Percentiles rank a stretch among this genome's conserved stretches.
Evolutionary conservation across 176 grass and related monocot genomes (phyloP).

Genomic region (Eremochloa ophiuroides): DNA sequence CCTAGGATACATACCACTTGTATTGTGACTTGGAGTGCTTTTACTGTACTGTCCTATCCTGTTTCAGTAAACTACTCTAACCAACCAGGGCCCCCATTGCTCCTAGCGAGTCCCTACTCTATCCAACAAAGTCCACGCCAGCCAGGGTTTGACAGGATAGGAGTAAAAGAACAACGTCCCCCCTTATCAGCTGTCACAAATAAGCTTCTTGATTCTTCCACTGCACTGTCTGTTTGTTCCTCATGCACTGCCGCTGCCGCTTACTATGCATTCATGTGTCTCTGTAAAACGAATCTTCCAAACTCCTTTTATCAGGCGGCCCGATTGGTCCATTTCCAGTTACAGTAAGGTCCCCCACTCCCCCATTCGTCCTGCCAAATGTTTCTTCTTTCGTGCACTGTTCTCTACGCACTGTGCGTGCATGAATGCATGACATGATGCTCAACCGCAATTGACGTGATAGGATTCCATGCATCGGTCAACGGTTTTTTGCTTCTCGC

Average conservation of each 20-base stretch:
- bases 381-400: not conserved
- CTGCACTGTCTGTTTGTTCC: not conserved
- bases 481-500: not conserved
- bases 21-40: too few relatives aligned
- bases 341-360: not conserved
- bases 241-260: not conserved
- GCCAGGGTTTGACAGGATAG: too few relatives aligned
- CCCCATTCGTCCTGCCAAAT: not conserved
- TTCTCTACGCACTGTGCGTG: slow-evolving; percentile 10
- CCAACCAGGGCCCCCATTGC: too few relatives aligned
- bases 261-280: not conserved
- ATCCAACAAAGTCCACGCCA: not conserved
- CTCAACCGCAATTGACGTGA: not conserved
- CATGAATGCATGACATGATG: not conserved
- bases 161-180: not conserved
- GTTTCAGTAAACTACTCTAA: not conserved
- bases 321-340: not conserved
- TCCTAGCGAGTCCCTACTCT: not conserved
- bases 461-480: not conserved
- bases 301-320: not conserved
- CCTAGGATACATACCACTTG: too few relatives aligned
- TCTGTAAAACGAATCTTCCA: not conserved
- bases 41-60: not conserved
- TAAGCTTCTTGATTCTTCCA: not conserved
- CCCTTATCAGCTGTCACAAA: too few relatives aligned